Conservation (phyloP, 2,329 filamentous ascomycete species). For the Aureobasidium sp. region DNA sequence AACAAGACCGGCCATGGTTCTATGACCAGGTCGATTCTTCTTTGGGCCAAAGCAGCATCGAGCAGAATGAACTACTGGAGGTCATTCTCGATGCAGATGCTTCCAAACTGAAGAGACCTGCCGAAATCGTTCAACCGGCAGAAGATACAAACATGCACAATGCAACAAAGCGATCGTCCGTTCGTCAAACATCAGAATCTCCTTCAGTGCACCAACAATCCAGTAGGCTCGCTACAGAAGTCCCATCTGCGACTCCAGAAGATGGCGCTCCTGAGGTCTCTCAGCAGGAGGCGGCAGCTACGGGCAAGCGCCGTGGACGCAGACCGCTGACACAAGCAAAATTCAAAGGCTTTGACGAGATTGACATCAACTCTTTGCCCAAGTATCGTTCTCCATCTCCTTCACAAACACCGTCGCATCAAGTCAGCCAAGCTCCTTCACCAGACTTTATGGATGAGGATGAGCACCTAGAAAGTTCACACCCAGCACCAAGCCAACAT, state of each 20-base stretch:
- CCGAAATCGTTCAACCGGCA: conserved; percentile 34
- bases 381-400: conserved; percentile 17
- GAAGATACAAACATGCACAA: neutral
- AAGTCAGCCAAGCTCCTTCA: conserved; percentile 21
- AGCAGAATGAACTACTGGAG: conserved; percentile 88
- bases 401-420: conserved; percentile 2
- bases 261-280: neutral
- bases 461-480: conserved; percentile 18
- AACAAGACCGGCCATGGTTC: conserved; percentile 23
- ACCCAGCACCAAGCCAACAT: conserved; percentile 24
- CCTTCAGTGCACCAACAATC: neutral
- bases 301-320: neutral
- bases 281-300: neutral
- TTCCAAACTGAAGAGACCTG: conserved; percentile 59
- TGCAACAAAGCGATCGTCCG: neutral
- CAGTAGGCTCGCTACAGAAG: neutral
- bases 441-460: conserved; percentile 21
- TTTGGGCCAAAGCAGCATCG: conserved; percentile 73
- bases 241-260: conserved; percentile 1
- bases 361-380: conserved; percentile 28
- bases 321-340: conserved; percentile 32
- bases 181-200: neutral
- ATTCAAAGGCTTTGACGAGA: conserved; percentile 52
- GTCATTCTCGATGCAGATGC: conserved; percentile 79
- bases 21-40: conserved; percentile 51